Conservation (phyloP, 2,329 filamentous ascomycete species). For the Chaetomiaceae sp. region DNA sequence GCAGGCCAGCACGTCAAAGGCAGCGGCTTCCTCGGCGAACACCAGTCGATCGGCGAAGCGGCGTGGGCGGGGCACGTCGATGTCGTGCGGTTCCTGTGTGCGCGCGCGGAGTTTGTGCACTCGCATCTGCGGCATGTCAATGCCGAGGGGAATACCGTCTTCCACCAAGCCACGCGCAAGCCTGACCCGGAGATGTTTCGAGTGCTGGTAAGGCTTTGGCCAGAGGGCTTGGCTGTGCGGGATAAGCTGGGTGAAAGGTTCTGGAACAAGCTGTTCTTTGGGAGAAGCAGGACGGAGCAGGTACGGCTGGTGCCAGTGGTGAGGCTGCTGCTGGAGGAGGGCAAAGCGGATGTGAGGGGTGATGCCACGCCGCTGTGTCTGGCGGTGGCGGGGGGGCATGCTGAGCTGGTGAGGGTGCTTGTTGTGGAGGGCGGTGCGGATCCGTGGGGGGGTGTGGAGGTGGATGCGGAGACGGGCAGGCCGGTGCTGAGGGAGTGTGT, state of each 20-base stretch:
- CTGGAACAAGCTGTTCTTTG: not conserved
- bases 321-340: not conserved
- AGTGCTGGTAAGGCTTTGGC: not conserved
- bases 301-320: not conserved
- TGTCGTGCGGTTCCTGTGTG: slow-evolving; percentile 1
- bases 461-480: not conserved
- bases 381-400: not conserved
- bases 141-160: not conserved
- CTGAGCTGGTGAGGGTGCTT: not conserved
- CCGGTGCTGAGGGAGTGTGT: not conserved
- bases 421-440: not conserved
- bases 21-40: not conserved
- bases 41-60: slow-evolving; percentile 3
- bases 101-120: not conserved
- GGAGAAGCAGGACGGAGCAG: not conserved
- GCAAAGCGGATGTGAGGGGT: not conserved
- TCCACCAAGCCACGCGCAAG: not conserved
- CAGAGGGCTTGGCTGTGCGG: not conserved
- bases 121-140: not conserved
- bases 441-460: not conserved
- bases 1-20: not conserved
- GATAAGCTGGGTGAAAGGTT: not conserved
- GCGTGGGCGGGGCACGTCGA: not conserved
- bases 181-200: not conserved
- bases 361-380: not conserved